Evolutionary conservation across 495 filamentous ascomycete species (phyloP), one percentile per base, ranked within the genome.

Genomic region (Neurospora discreta): DNA sequence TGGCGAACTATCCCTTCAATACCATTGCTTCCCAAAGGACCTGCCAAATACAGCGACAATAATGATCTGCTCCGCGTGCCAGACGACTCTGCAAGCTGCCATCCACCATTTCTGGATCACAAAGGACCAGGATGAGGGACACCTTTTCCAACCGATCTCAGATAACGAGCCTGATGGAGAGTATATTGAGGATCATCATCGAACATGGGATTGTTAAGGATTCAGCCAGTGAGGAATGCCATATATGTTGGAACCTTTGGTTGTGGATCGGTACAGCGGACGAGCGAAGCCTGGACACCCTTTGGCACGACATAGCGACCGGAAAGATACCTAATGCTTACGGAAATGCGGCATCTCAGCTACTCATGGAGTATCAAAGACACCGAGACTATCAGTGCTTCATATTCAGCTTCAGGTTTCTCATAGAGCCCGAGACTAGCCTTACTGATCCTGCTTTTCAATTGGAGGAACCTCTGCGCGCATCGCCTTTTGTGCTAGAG

Each of bases 251-350:
- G 5, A 1, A 0, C 11, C 2, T 58, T 10, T 6, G 0, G 46
- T 0, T 0, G 20, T 58, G 23, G 3, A 5, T 13, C 1, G 1
- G 0, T 11, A 0, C 1, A 7, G 11, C 1, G 43, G 0, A 23
- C 9, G 1, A 3, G 43, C 43, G n/a, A 9, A 2, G 0, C n/a
- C 23, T 46, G n/a, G n/a, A 5, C 0, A 2, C 13, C 23, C 26
- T 1, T 18, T 60, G 52, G 26, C 3, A 1, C 2, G 2, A 33
- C 1, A 60, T 60, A 16, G 6, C 16, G 15, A 33, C 26, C 0
- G 52, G 3, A 60, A 9, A 18, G 26, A 3, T 4, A 9, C 1
- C 26, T 0, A 60, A 60, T 60, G 3, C 26, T 33, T 60, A 60
- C 26, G 23, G 15, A 60, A 33, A 60, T 6, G 26, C 23, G 23